Evolutionary conservation across 2,329 filamentous ascomycete species (phyloP), one percentile per base, ranked within the genome.

Genomic region (Pyrenophora teres): DNA sequence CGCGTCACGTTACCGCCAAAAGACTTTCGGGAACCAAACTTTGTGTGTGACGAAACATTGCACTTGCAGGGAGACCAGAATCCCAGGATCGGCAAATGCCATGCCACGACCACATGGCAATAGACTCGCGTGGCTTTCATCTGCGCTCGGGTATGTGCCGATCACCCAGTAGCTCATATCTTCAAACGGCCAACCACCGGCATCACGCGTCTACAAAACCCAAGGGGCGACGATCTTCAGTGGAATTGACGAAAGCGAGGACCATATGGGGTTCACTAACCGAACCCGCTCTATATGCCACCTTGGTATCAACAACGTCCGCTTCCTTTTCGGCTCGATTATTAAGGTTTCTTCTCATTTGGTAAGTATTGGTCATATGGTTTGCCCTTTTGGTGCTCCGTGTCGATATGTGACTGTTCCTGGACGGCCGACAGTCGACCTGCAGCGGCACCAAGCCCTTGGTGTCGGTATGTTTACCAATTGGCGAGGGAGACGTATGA

Each of bases 131-230:
- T 39, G 38, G 33, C 45, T 23, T 38, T 39, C 30, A 25, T 40
- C 15, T 30, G 43, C n/a, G 10, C 13, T 33, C 35, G 40, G 50
- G 38, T 23, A 19, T 21, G 33, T 33, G 33, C 19, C 40, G 44
- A 52, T 49, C 39, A 27, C 35, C 39, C 16, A n/a, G 39, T 30
- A 43, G 36, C 8, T 9, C 32, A 39, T 52, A 42, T 8, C 27
- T 30, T 12, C 36, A 52, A 36, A 40, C 50, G 45, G 50, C 39
- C 40, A 43, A 23, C 25, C 36, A 40, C 36, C 45, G 45, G 50
- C 50, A 44, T 25, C 21, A 30, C 35, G 30, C 49, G 33, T 49
- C 35, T 25, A 23, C 39, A 38, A 25, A 6, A 41, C 12, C 38
- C 39, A 52, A 23, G 18, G 31, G 15, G 30, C 21, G 39, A 47